Evolutionary conservation across 495 filamentous ascomycete genomes (phyloP), one percentile per base, ranked within the genome.

Genomic region (Schizothecium vesticola): DNA sequence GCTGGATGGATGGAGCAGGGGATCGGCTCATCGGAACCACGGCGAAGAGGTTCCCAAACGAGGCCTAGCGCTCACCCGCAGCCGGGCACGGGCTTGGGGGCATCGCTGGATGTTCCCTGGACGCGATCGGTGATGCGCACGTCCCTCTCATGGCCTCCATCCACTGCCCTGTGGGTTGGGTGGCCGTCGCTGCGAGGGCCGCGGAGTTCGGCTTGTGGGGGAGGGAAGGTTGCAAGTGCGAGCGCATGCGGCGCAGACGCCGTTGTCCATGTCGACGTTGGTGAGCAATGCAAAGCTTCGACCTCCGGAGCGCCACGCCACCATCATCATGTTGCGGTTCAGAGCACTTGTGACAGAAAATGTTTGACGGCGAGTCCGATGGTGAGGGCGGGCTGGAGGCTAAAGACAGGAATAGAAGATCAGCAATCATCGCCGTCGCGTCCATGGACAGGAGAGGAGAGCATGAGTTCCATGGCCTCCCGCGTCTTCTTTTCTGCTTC

Each of bases 21-120:
- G 23, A 59, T 59, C 23, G 56, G 29, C 43, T 51, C 57, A 61
- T 66, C 65, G 65, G 65, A 66, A 66, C 56, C 65, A 57, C 69
- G 69, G 65, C 69, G 69, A 71, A 67, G 65, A 71, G 69, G 65
- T 71, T 71, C 69, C 69, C 69, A 67, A 68, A 67, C 65, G 7
- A 63, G 67, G 69, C 69, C 24, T 71, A 71, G 69, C 57, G 67
- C 26, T 23, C 21, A 55, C 33, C 43, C 43, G 43, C 19, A n/a
- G 43, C 43, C 43, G 43, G 43, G 43, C 33, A 55, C 23, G 33
- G 31, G 28, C 19, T 36, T 8, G 29, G 64, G 56, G 28, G 22
- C n/a, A 31, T 25, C 22, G 25, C 23, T 29, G 63, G 51, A 55
- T 43, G n/a, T 64, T 24, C 13, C 25, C 23, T 25, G 29, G 65